Conservation (phyloP, 2,329 filamentous ascomycete genomes). For the Nemania bipapillata region DNA sequence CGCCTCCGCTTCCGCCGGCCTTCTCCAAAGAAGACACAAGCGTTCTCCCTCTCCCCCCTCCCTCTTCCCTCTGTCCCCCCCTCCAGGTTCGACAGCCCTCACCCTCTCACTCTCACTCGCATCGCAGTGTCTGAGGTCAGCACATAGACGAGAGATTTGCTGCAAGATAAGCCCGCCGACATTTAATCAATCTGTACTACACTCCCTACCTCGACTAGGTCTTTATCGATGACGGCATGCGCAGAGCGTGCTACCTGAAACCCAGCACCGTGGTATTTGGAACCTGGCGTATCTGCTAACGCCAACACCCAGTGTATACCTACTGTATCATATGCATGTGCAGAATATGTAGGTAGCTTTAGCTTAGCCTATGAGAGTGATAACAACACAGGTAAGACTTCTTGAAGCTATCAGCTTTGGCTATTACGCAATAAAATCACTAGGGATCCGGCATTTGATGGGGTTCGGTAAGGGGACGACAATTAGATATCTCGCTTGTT, state of each 20-base stretch:
- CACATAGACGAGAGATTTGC: constrained; percentile 13
- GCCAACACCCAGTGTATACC: neutral
- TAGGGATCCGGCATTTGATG: constrained; percentile 11
- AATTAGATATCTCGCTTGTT: neutral
- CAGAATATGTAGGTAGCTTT: too few species aligned
- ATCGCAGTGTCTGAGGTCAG: constrained; percentile 30
- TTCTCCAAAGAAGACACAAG: constrained; percentile 27
- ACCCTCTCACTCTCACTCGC: too few species aligned
- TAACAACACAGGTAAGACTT: constrained; percentile 15
- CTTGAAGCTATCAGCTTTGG: neutral
- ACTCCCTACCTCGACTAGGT: constrained; percentile 1
- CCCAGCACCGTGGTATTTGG: neutral
- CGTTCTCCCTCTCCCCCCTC: constrained; percentile 3
- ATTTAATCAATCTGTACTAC: neutral
- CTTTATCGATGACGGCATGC: constrained; percentile 14
- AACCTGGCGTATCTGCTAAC: neutral
- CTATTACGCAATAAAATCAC: constrained; percentile 14
- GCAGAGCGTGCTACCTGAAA: neutral
- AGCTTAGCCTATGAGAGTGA: too few species aligned
- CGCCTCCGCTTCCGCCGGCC: constrained; percentile 23
- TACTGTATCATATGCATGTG: too few species aligned
- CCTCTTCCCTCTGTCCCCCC: too few species aligned
- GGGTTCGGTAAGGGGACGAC: neutral
- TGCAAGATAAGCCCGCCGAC: constrained; percentile 29
- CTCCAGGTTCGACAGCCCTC: constrained; percentile 3